Conservation (phyloP, 1,284 basidiomycete genomes). For the Sporisorium reilianum region DNA sequence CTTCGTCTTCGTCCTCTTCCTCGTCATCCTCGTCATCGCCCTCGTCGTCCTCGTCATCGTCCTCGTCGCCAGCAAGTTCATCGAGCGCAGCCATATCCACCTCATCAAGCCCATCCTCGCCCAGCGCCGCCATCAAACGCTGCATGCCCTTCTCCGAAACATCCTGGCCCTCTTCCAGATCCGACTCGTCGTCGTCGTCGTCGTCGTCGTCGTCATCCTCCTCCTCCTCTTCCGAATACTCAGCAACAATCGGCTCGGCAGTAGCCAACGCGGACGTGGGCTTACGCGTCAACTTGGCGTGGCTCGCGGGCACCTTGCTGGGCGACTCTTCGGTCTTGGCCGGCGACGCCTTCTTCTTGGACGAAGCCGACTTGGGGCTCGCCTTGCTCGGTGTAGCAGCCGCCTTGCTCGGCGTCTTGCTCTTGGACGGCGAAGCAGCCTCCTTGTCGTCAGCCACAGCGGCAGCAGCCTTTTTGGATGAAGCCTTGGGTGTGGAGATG, state of each 20-base stretch:
- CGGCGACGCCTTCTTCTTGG: conserved; percentile 22
- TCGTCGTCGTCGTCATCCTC: conserved; percentile 36
- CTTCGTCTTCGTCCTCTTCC: conserved; percentile 37
- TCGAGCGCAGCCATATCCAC: conserved; percentile 59
- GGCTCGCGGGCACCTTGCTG: conserved; percentile 38
- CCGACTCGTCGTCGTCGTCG: conserved; percentile 47
- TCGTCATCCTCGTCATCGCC: conserved; percentile 47
- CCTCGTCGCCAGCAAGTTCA: conserved; percentile 42
- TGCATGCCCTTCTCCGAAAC: conserved; percentile 64
- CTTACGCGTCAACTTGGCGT: conserved; percentile 38
- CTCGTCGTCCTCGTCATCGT: conserved; percentile 46
- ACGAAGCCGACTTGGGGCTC: conserved; percentile 10
- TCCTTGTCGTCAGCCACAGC: not conserved
- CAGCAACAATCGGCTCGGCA: conserved; percentile 41
- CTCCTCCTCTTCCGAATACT: conserved; percentile 28
- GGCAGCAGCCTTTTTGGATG: conserved; percentile 22
- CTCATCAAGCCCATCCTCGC: conserved; percentile 63
- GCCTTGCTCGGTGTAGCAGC: conserved; percentile 17
- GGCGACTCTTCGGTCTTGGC: conserved; percentile 18
- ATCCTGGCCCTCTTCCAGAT: conserved; percentile 62
- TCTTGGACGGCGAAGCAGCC: conserved; percentile 18
- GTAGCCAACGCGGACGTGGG: conserved; percentile 45
- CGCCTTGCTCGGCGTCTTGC: conserved; percentile 16
- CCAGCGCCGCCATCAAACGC: conserved; percentile 63
- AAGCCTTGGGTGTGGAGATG: conserved; percentile 17